Base-by-base conservation (phyloP, 768 basidiomycete species). In the Phylloporus arenicola region DNA sequence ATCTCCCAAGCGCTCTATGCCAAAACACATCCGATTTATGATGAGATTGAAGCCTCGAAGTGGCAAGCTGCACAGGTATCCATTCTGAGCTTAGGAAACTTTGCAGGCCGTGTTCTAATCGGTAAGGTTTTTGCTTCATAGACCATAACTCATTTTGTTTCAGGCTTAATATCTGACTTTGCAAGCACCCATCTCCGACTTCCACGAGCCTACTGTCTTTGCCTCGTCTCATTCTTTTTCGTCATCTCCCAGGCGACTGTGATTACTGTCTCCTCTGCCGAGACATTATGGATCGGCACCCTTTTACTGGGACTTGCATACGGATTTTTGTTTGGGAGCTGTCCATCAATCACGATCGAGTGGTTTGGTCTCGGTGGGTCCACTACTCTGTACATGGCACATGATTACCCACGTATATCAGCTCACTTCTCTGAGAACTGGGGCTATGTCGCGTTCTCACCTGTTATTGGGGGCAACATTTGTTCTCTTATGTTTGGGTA, bases 11-110 rank as follows among this genome's bases (percentile, higher is more conserved):
- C 75, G 0, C 70, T 87, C 25, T 85, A 81, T 55, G 78, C 82
- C 3, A 73, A 83, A 48, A 77, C 76, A 7, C 76, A 83, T 41
- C 68, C 77, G 0, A 60, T 72, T 3, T 92, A 87, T 60, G 82
- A 91, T 57, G 79, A 81, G n/a, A 62, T 77, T 0, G 77, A 79
- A 54, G 83, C 88, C 0, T 75, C 83, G 1, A 75, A 78, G 47
- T 86, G 83, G 80, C 93, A 96, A 70, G 82, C 88, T 0, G 73
- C 80, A 4, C 92, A 96, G 60, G 93, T 96, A 1, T 90, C 91
- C 0, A 74, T 80, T 5, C 76, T 94, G 55, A 91, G 88, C 59
- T 50, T 94, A 22, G 84, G 82, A 68, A 96, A 91, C 63, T 95
- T 84, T 50, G 57, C 75, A 2, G 92, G 92, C 1, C 81, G 93